Conservation (phyloP, 148 eudicot genomes). For the Selenicereus undatus region DNA sequence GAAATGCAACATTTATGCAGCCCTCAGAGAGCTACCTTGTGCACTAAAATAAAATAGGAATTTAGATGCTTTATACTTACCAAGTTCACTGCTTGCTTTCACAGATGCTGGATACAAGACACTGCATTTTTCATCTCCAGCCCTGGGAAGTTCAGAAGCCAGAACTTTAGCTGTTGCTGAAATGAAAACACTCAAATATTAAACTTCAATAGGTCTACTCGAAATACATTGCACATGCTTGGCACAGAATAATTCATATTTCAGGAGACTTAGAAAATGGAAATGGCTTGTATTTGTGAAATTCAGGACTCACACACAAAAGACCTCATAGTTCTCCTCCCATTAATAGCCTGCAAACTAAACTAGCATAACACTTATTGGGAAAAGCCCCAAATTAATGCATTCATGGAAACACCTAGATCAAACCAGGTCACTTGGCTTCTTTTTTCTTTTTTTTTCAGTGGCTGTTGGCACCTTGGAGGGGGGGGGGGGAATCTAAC, state of each 20-base stretch:
- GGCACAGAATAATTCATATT: not conserved
- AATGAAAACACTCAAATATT: conserved; percentile 13
- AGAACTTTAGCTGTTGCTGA: conserved; percentile 83
- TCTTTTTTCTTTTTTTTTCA: no score
- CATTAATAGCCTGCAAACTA: not conserved
- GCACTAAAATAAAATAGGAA: not conserved
- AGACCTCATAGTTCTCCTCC: not conserved
- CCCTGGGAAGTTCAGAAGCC: conserved; percentile 81
- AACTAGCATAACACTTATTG: not conserved
- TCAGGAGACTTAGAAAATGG: not conserved
- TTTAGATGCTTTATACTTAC: conserved; percentile 29
- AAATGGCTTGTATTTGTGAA: not conserved
- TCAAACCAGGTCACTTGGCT: no score
- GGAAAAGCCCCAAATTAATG: not conserved
- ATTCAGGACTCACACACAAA: not conserved
- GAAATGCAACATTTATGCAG: not conserved
- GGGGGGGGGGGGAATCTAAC: no score
- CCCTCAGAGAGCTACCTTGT: not conserved
- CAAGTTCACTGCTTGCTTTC: conserved; percentile 82
- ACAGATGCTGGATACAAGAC: conserved; percentile 95
- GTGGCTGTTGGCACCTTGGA: no score
- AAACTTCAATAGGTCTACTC: not conserved
- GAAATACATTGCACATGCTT: no score
- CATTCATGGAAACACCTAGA: not conserved
- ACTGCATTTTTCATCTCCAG: conserved; percentile 38